Conservation (phyloP, 805 yeast genomes). For the Candida anglica region DNA sequence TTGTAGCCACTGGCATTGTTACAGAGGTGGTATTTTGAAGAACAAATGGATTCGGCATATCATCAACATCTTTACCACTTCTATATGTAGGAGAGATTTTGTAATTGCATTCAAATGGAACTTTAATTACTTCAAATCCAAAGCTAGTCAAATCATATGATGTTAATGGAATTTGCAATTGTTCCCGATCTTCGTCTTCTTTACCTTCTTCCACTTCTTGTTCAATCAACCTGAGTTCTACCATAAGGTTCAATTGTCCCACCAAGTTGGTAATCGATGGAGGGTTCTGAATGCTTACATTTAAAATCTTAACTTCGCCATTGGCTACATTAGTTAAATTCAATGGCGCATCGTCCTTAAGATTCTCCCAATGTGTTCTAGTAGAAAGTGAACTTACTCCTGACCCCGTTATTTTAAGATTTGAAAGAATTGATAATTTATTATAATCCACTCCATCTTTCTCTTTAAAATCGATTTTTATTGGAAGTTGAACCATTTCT, state of each 20-base stretch:
- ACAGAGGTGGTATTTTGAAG: constrained; percentile 11
- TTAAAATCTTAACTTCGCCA: constrained; percentile 9
- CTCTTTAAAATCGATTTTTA: background rate
- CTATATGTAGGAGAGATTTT: constrained; percentile 24
- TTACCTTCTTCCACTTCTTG: constrained; percentile 10
- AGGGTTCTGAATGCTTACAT: constrained; percentile 18
- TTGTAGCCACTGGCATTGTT: constrained; percentile 27
- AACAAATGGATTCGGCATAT: constrained; percentile 36
- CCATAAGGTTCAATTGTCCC: constrained; percentile 8
- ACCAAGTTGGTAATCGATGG: constrained; percentile 12
- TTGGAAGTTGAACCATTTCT: constrained; percentile 18
- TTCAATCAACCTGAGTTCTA: constrained; percentile 23
- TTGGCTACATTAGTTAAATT: constrained; percentile 13
- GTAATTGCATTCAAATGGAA: constrained; percentile 19
- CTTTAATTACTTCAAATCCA: constrained; percentile 31
- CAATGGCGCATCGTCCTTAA: constrained; percentile 39
- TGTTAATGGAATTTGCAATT: constrained; percentile 6
- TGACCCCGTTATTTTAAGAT: constrained; percentile 1
- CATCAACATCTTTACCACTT: constrained; percentile 16
- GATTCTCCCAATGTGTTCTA: constrained; percentile 27
- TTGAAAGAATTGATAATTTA: background rate
- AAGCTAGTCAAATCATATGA: background rate
- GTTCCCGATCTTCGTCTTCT: constrained; percentile 10
- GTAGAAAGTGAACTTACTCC: constrained; percentile 6
- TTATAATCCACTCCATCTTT: constrained; percentile 1